A percentile compares a stretch with the other conserved stretches of the same genome.
These are phyloP conservation scores for Candida silvicultrix DNA, from an alignment of 805 yeast species.

Conservation along the genomic window DNA sequence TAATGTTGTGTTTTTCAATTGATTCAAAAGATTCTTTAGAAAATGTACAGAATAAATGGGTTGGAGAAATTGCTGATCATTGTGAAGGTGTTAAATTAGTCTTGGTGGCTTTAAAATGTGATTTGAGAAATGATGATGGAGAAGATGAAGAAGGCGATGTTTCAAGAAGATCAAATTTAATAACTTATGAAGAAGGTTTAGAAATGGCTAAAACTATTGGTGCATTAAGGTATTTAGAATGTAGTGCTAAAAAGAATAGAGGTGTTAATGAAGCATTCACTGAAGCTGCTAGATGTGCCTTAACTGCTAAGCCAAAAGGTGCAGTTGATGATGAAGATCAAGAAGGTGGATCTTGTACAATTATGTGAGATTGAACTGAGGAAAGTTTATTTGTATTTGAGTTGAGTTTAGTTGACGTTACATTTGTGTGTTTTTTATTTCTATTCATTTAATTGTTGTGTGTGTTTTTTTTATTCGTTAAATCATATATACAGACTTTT, in stretches of 20 bases:
- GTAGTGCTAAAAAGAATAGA: conserved; percentile 92
- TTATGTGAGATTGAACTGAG: conserved; percentile 27
- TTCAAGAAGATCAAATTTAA: conserved; percentile 41
- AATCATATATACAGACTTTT: no score
- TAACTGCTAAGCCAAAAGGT: conserved; percentile 83
- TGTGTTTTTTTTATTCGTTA: no score
- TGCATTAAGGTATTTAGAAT: conserved; percentile 90
- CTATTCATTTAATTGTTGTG: no score
- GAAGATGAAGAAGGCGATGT: conserved; percentile 31
- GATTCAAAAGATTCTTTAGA: conserved; percentile 93
- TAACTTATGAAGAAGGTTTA: conserved; percentile 89
- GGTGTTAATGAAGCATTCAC: conserved; percentile 99
- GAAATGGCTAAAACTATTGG: conserved; percentile 90
- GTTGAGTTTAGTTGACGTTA: no score
- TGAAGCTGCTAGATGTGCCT: conserved; percentile 96
- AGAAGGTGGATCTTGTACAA: conserved; percentile 28
- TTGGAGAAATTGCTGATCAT: conserved; percentile 92
- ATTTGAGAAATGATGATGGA: conserved; percentile 68
- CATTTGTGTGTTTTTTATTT: background rate
- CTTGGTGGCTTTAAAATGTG: conserved; percentile 91
- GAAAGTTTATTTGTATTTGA: no score
- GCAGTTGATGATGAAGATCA: conserved; percentile 40
- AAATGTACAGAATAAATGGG: conserved; percentile 95
- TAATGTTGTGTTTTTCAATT: conserved; percentile 92
- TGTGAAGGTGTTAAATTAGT: conserved; percentile 95